Percentiles rank a stretch among this genome's conserved stretches.
Conservation (phyloP, 192 early-diverging fungal genomes). For the Coemansia sp. region DNA sequence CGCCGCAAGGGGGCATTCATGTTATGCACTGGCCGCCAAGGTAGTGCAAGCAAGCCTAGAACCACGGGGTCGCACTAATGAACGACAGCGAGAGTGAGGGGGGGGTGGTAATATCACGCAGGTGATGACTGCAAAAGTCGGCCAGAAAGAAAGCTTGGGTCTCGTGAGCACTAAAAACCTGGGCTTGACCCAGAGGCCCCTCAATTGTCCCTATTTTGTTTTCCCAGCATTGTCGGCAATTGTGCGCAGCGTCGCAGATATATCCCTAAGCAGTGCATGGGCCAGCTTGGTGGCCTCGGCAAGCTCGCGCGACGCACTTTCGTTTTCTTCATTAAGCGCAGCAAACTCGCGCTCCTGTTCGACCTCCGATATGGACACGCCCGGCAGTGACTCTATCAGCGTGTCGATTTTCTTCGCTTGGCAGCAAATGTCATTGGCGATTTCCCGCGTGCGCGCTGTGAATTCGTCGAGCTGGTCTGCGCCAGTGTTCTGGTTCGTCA, state of each 20-base stretch:
- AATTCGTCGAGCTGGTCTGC: constrained; percentile 40
- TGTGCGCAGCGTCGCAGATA: constrained; percentile 17
- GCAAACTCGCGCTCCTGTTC: constrained; percentile 42
- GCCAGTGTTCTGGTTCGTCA: constrained; percentile 42
- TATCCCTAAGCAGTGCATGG: constrained; percentile 22
- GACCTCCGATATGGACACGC: constrained; percentile 23
- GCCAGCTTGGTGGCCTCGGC: constrained; percentile 35
- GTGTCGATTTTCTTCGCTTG: constrained; percentile 51
- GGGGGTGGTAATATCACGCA: neutral
- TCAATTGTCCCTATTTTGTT: neutral
- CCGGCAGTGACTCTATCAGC: constrained; percentile 46
- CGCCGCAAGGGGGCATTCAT: neutral
- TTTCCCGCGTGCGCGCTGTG: constrained; percentile 34
- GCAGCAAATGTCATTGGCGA: constrained; percentile 49
- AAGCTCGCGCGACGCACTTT: constrained; percentile 29
- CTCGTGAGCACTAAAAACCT: neutral
- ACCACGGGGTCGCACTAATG: constrained; percentile 14
- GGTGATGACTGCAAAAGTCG: neutral
- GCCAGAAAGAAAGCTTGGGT: neutral
- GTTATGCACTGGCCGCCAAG: neutral
- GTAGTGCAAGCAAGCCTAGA: constrained; percentile 17
- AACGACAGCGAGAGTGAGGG: neutral
- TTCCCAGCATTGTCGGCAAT: constrained; percentile 45
- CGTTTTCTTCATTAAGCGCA: constrained; percentile 31
- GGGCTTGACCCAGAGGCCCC: neutral